Evolutionary conservation across 2,329 filamentous ascomycete species (phyloP).

Genomic region (Clonostachys sp.): DNA sequence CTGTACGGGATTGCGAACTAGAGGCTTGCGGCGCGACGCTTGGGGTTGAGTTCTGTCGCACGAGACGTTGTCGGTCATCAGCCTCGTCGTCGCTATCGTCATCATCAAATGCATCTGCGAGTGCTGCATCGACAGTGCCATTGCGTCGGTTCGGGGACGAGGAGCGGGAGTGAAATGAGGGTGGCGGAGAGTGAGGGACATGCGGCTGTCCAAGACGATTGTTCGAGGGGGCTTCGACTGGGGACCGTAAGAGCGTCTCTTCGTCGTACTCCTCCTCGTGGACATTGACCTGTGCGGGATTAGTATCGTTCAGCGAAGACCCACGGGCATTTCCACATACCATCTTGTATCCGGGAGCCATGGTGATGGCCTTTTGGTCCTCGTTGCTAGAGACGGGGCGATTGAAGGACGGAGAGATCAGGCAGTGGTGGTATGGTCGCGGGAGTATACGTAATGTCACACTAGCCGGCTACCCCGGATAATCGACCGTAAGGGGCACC

Average conservation of each 20-base stretch:
- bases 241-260: not conserved
- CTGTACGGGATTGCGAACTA: constrained; percentile 13
- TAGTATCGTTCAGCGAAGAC: not conserved
- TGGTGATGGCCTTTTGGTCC: constrained; percentile 16
- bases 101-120: constrained; percentile 89
- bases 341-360: constrained; percentile 51
- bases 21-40: constrained; percentile 8
- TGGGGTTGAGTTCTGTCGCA: constrained; percentile 56
- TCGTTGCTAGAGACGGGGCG: too few relatives aligned
- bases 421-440: too few relatives aligned
- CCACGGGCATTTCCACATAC: not conserved
- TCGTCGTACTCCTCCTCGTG: constrained; percentile 49
- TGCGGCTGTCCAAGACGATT: constrained; percentile 26
- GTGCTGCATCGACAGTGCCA: constrained; percentile 62
- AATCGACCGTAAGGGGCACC: too few relatives aligned
- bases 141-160: constrained; percentile 47
- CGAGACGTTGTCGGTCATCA: constrained; percentile 82
- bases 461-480: too few relatives aligned
- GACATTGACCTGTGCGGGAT: constrained; percentile 46
- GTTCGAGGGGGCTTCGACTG: constrained; percentile 13
- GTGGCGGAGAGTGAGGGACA: constrained; percentile 59
- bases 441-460: too few relatives aligned
- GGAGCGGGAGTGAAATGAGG: constrained; percentile 83
- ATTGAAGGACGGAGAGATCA: too few relatives aligned
- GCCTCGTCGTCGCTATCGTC: constrained; percentile 66